Conservation (phyloP, 2,329 filamentous ascomycete species). For the Alternaria ventricosa region DNA sequence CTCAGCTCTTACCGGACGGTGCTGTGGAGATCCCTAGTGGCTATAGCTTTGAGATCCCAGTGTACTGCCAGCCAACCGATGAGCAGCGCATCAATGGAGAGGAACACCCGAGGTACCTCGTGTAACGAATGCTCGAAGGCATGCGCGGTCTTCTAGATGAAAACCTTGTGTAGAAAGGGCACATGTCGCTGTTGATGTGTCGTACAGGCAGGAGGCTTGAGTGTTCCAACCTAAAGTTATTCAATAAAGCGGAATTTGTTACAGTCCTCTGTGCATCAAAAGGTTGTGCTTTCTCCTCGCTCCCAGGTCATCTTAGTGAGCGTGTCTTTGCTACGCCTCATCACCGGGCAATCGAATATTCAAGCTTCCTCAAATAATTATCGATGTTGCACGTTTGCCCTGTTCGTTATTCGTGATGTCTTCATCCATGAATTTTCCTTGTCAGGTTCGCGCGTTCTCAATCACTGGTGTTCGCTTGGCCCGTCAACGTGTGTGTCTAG, state of each 20-base stretch:
- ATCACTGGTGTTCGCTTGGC: too few species aligned
- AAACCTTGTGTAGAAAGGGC: neutral
- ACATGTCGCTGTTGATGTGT: neutral
- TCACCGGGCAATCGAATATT: too few species aligned
- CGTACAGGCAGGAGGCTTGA: neutral
- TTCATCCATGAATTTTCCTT: too few species aligned
- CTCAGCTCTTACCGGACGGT: neutral
- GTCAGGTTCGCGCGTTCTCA: too few species aligned
- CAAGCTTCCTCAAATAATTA: too few species aligned
- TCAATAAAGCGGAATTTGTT: too few species aligned
- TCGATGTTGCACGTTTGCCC: too few species aligned
- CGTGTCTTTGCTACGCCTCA: too few species aligned
- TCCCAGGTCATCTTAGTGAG: too few species aligned
- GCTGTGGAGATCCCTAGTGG: neutral
- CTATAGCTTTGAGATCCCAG: neutral
- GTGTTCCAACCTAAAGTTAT: neutral
- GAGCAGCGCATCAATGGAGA: neutral
- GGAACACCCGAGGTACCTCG: neutral
- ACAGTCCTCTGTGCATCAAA: neutral
- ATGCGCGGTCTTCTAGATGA: neutral
- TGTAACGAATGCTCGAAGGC: neutral
- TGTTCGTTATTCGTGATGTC: too few species aligned
- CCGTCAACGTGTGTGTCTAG: too few species aligned
- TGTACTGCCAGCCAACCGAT: neutral
- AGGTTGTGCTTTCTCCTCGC: neutral